A percentile compares a stretch with the other conserved stretches of the same genome.
phyloP scores from a whole-genome alignment of 768 basidiomycete genomes.

The Scleroderma citrinum region DNA sequence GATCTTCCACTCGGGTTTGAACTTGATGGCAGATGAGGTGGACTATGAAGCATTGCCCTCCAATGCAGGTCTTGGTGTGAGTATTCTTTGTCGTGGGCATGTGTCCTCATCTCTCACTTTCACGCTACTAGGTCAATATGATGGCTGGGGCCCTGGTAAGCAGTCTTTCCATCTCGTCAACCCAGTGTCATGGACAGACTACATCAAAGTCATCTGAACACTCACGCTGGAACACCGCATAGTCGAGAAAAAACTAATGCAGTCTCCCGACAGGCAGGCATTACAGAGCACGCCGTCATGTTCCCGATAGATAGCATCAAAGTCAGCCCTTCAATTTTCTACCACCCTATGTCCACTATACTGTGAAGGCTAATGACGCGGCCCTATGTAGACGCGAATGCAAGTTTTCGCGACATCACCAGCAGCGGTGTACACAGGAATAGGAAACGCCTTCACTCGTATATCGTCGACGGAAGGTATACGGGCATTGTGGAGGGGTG shows the following conservation, averaged over 20 bases:
- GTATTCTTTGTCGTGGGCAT: conserved; percentile 2
- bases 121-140: conserved; percentile 77
- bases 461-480: conserved; percentile 95
- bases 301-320: conserved; percentile 98
- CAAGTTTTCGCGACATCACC: conserved; percentile 90
- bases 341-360: background rate
- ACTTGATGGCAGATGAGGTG: conserved; percentile 37
- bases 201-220: background rate
- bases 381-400: conserved; percentile 81
- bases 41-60: conserved; percentile 67
- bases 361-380: background rate
- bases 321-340: conserved; percentile 40
- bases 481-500: conserved; percentile 89
- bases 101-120: conserved; percentile 12
- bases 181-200: background rate
- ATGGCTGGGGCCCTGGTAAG: conserved; percentile 90
- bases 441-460: conserved; percentile 85
- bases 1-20: conserved; percentile 6
- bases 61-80: conserved; percentile 73
- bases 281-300: conserved; percentile 98
- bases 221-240: background rate
- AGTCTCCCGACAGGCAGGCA: conserved; percentile 76
- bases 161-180: conserved; percentile 14
- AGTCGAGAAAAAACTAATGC: conserved; percentile 10
- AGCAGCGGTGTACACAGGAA: conserved; percentile 80